A percentile compares a stretch with the other conserved stretches of the same genome.
phyloP scores from a whole-genome alignment of 192 early-diverging fungal species.

The Diversispora epigaea region DNA sequence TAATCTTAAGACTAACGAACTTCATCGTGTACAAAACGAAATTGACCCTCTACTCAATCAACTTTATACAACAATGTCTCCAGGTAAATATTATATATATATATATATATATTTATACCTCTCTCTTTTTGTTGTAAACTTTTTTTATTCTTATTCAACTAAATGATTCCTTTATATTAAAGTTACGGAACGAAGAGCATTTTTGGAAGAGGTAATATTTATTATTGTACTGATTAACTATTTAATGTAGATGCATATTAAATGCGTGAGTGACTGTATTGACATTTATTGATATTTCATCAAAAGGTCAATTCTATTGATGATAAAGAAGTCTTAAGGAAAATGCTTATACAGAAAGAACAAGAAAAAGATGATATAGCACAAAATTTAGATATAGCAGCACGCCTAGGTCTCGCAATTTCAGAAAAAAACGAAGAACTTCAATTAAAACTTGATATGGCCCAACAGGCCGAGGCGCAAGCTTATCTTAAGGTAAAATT shows the following conservation, averaged over 20 bases:
- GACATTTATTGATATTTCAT: slow-evolving; percentile 19
- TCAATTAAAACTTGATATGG: slow-evolving; percentile 41
- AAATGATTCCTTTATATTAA: not conserved
- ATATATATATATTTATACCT: no score
- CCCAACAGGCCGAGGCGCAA: slow-evolving; percentile 36
- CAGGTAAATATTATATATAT: slow-evolving; percentile 11
- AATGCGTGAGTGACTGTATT: no score
- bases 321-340: slow-evolving; percentile 47
- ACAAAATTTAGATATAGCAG: slow-evolving; percentile 56
- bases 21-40: not conserved
- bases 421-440: slow-evolving; percentile 54
- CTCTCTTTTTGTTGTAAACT: no score
- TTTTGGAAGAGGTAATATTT: slow-evolving; percentile 27
- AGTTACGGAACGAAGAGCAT: slow-evolving; percentile 9
- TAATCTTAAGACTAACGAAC: not conserved
- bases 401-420: slow-evolving; percentile 58
- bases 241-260: not conserved
- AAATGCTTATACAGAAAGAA: slow-evolving; percentile 58
- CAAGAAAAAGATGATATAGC: slow-evolving; percentile 53
- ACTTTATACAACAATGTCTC: slow-evolving; percentile 24
- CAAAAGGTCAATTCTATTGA: slow-evolving; percentile 46
- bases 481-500: slow-evolving; percentile 38
- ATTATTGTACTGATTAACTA: not conserved
- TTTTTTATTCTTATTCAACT: not conserved
- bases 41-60: slow-evolving; percentile 25